These are phyloP conservation scores for Carex littledalei DNA, from an alignment of 176 grass and related monocot genomes.

Conservation along the genomic window DNA sequence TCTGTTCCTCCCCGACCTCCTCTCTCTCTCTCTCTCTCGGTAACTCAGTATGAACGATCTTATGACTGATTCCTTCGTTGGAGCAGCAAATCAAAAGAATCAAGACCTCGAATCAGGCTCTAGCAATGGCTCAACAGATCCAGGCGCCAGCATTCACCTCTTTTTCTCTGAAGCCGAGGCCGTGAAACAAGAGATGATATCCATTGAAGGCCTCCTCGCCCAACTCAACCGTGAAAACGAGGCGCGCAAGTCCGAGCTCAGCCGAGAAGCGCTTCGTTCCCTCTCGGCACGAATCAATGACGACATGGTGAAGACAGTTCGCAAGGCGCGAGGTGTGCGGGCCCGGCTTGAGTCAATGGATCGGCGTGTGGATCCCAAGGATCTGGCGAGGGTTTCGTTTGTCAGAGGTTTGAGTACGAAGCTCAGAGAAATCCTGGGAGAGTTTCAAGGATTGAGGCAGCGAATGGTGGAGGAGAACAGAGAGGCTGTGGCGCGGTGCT, in stretches of 20 bases:
- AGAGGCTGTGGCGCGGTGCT: conserved; percentile 23
- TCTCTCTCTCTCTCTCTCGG: background rate
- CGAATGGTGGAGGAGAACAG: conserved; percentile 26
- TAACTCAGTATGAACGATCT: conserved; percentile 24
- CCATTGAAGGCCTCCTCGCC: conserved; percentile 14
- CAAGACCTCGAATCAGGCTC: conserved; percentile 19
- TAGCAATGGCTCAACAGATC: background rate
- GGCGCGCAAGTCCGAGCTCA: background rate
- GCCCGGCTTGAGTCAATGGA: conserved; percentile 21
- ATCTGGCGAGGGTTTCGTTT: background rate
- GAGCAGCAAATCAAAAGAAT: background rate
- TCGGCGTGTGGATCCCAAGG: background rate
- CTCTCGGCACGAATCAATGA: conserved; percentile 15
- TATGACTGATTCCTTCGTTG: conserved; percentile 25
- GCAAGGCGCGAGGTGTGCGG: conserved; percentile 3
- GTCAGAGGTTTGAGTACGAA: conserved; percentile 14
- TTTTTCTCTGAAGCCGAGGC: conserved; percentile 23
- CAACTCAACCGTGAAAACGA: conserved; percentile 18
- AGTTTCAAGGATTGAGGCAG: conserved; percentile 23
- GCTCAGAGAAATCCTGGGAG: conserved; percentile 8
- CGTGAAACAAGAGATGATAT: conserved; percentile 16
- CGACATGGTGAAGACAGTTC: background rate
- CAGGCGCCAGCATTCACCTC: background rate
- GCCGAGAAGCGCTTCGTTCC: background rate
- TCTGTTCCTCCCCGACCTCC: background rate